Conservation (phyloP, 2,329 filamentous ascomycete species). For the Thielaviopsis cerberus region DNA sequence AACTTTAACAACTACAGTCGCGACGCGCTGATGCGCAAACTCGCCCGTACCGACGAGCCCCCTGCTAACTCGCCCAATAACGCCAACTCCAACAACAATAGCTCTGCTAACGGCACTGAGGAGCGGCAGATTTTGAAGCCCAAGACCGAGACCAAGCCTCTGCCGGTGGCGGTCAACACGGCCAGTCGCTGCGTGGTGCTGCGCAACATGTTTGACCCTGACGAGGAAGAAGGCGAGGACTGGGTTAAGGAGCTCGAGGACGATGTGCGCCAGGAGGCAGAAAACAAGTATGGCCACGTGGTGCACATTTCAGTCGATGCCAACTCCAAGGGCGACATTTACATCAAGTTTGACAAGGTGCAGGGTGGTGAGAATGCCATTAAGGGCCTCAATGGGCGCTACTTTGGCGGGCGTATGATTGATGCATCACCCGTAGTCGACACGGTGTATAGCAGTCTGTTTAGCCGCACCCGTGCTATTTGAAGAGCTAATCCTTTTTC, state of each 20-base stretch:
- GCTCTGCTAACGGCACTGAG: conserved; percentile 33
- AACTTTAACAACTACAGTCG: conserved; percentile 99
- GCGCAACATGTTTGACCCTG: conserved; percentile 85
- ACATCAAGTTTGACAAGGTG: conserved; percentile 93
- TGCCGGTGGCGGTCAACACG: conserved; percentile 76
- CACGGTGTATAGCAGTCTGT: conserved; percentile 94
- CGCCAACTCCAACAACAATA: background rate
- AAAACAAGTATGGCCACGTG: conserved; percentile 88
- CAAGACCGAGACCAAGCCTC: conserved; percentile 58
- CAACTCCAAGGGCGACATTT: conserved; percentile 89
- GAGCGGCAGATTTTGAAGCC: conserved; percentile 58
- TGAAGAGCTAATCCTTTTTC: conserved; percentile 25
- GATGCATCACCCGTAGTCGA: conserved; percentile 92
- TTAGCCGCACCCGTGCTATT: conserved; percentile 68
- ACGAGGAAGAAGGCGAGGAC: conserved; percentile 70
- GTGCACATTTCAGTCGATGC: conserved; percentile 92
- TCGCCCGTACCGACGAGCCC: conserved; percentile 83
- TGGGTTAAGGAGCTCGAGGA: conserved; percentile 92
- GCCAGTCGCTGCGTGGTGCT: conserved; percentile 85
- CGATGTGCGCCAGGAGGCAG: conserved; percentile 82
- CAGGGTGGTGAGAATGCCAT: conserved; percentile 93
- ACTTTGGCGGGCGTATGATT: conserved; percentile 84
- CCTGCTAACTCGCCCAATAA: conserved; percentile 20
- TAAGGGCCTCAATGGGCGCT: conserved; percentile 90
- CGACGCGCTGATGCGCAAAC: conserved; percentile 95